phyloP scores from a whole-genome alignment of 2,329 filamentous ascomycete species.

The Emmonsia crescens region DNA sequence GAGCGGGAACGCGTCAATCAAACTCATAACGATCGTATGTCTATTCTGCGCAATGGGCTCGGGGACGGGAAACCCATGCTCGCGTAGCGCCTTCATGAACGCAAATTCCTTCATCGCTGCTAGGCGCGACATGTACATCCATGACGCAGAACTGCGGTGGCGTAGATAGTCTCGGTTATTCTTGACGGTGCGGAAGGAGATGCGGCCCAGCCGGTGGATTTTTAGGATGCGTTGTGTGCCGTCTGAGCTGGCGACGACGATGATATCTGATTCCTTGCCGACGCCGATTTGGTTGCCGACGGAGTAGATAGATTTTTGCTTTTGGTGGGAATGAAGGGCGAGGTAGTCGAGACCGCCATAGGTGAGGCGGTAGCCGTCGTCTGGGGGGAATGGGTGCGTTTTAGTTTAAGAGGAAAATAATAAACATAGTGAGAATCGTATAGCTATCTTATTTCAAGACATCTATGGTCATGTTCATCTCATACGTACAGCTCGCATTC shows the following conservation, averaged over 20 bases:
- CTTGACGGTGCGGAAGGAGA: slow-evolving; percentile 94
- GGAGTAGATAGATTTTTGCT: slow-evolving; percentile 71
- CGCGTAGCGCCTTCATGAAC: slow-evolving; percentile 78
- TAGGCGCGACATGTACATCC: slow-evolving; percentile 95
- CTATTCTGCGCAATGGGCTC: slow-evolving; percentile 79
- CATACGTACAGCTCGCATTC: slow-evolving; percentile 66
- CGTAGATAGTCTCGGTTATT: slow-evolving; percentile 91
- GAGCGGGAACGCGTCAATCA: slow-evolving; percentile 85
- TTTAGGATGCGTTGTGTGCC: slow-evolving; percentile 78
- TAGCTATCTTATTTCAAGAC: background rate
- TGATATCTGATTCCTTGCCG: slow-evolving; percentile 95
- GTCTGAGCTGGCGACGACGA: slow-evolving; percentile 72
- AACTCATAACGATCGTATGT: slow-evolving; percentile 92
- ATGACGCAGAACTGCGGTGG: slow-evolving; percentile 67
- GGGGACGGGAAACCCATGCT: slow-evolving; percentile 82
- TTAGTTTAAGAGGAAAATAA: slow-evolving; percentile 3
- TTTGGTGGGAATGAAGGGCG: slow-evolving; percentile 81
- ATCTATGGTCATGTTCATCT: background rate
- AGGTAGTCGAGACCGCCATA: slow-evolving; percentile 97
- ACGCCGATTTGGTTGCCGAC: slow-evolving; percentile 92
- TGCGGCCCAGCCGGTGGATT: slow-evolving; percentile 88
- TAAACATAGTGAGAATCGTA: background rate
- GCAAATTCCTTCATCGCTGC: slow-evolving; percentile 90
- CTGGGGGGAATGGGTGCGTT: slow-evolving; percentile 19
- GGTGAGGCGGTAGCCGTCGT: slow-evolving; percentile 92